Evolutionary conservation across 179 eudicot genomes (phyloP), one percentile per base, ranked within the genome.

Genomic region (Silene coronaria): DNA sequence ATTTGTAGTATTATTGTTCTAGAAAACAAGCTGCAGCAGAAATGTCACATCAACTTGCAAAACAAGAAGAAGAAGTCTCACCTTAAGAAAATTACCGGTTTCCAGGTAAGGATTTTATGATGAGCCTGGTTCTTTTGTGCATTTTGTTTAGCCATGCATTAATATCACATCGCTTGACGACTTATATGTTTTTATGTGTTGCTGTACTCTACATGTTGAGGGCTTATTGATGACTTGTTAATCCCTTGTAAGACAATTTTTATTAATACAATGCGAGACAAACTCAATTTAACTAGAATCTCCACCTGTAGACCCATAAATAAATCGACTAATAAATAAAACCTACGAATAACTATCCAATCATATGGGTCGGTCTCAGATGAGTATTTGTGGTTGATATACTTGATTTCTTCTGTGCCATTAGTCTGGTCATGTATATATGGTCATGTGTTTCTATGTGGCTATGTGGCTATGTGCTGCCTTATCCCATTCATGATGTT

Each of bases 71-170:
- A 92, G 86, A 94, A 87, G 72, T 80, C 97, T 38, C 97, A 87
- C 81, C 94, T 85, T 67, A 95, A 88, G 86, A 95, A 95, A 83
- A 95, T 95, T 73, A 95, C 99, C 22, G 97, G 99, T 72, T 92
- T 95, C 77, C 96, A 95, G 93, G 99, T 92, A 7, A 76, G 77
- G 73, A 22, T 70, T 19, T 17, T 59, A 21, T 55, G 59, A n/a
- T 5, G 59, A 71, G 59, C 58, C 61, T 62, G 21, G 22, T 42
- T 62, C 66, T 42, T 75, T 30, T 60, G 14, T 60, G 17, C 67
- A 26, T 24, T 24, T 46, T 28, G 10, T 66, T 51, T 5, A 23
- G 32, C 13, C 1, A 62, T 6, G 59, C 21, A 55, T 36, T 36
- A 22, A 19, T 67, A 69, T 24, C 61, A 70, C 62, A 45, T 74